Evolutionary conservation across 2,329 filamentous ascomycete species (phyloP).

Genomic region (Alternaria hordeiaustralica): DNA sequence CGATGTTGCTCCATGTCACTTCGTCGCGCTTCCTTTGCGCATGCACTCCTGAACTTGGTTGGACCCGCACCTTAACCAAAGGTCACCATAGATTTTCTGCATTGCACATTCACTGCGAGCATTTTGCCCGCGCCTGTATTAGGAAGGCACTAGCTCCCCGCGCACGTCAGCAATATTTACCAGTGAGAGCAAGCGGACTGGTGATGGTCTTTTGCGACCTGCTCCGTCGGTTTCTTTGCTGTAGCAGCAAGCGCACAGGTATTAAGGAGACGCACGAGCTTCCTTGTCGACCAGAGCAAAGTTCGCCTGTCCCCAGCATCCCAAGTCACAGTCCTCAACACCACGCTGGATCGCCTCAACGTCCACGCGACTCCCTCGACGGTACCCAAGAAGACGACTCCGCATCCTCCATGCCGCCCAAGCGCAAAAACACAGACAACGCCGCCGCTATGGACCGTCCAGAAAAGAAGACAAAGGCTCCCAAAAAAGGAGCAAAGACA

Average conservation of each 20-base stretch:
- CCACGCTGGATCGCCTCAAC: neutral
- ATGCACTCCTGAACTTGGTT: neutral
- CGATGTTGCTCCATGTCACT: neutral
- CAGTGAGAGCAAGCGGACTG: slow-evolving; percentile 5
- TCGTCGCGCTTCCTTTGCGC: neutral
- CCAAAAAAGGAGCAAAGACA: slow-evolving; percentile 2
- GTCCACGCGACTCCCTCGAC: neutral
- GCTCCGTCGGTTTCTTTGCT: slow-evolving; percentile 3
- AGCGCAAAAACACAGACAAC: slow-evolving; percentile 12
- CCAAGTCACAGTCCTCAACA: neutral
- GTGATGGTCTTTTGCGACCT: slow-evolving; percentile 6
- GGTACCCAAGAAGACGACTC: neutral
- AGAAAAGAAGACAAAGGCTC: slow-evolving; percentile 6
- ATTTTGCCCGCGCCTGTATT: neutral
- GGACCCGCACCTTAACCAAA: neutral
- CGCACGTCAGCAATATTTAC: slow-evolving; percentile 2
- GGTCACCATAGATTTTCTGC: neutral
- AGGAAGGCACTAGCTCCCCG: neutral
- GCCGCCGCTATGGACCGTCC: neutral
- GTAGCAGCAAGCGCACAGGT: slow-evolving; percentile 14
- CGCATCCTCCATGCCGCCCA: slow-evolving; percentile 13
- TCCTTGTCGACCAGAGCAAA: neutral
- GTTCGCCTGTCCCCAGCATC: neutral
- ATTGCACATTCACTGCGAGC: slow-evolving; percentile 1
- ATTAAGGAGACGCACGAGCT: slow-evolving; percentile 14